Conservation (phyloP, 768 basidiomycete genomes). For the Podaxis sp. region DNA sequence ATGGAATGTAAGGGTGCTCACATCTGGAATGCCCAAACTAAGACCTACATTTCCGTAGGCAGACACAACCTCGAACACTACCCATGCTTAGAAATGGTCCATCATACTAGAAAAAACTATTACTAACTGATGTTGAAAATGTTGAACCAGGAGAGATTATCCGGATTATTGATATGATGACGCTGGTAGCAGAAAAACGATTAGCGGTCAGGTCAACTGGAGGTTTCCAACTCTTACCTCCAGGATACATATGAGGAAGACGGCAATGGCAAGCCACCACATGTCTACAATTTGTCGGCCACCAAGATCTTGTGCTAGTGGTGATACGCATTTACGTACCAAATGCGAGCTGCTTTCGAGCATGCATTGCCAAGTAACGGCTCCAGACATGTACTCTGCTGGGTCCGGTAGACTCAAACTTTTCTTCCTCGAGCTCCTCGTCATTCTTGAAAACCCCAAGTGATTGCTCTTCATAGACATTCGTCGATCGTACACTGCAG, state of each 20-base stretch:
- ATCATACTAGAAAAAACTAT: constrained; percentile 1
- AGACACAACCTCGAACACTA: constrained; percentile 85
- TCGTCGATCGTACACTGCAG: constrained; percentile 80
- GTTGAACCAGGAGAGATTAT: constrained; percentile 68
- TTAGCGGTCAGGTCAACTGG: not conserved
- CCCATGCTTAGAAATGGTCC: not conserved
- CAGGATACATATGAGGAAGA: constrained; percentile 90
- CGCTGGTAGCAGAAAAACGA: constrained; percentile 34
- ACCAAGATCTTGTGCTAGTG: not conserved
- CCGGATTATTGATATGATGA: constrained; percentile 48
- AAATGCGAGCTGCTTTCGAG: constrained; percentile 85
- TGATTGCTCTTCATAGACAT: constrained; percentile 91
- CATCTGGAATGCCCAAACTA: constrained; percentile 81
- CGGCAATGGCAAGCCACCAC: constrained; percentile 89
- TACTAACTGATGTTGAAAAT: constrained; percentile 73
- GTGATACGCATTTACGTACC: constrained; percentile 38
- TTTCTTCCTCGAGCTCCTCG: constrained; percentile 43
- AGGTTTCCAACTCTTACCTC: constrained; percentile 50
- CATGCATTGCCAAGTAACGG: constrained; percentile 76
- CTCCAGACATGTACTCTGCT: constrained; percentile 63
- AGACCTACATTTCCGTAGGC: constrained; percentile 89
- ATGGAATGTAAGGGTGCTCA: constrained; percentile 29
- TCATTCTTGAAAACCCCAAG: constrained; percentile 71
- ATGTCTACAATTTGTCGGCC: constrained; percentile 56
- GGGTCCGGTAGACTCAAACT: constrained; percentile 38